Conservation (phyloP, 2,329 filamentous ascomycete genomes). For the Colletotrichum brevisporum region DNA sequence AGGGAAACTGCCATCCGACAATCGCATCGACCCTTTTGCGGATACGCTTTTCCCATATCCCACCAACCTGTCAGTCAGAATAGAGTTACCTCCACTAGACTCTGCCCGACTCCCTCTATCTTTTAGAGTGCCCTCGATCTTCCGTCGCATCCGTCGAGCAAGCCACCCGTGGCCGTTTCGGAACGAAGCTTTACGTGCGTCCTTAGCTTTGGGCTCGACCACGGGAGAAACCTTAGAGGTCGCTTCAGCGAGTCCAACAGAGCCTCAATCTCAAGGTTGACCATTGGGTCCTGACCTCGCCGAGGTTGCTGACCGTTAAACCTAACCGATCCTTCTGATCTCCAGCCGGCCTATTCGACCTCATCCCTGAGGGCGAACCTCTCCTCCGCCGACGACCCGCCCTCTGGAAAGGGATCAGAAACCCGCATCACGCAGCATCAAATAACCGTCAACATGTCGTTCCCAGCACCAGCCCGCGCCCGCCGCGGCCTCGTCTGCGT, state of each 20-base stretch:
- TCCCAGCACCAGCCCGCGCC: conserved; percentile 24
- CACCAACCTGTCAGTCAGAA: conserved; percentile 9
- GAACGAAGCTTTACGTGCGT: conserved; percentile 11
- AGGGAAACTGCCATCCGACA: background rate
- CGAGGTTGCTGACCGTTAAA: too few species aligned
- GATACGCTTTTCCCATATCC: background rate
- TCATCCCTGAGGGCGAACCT: too few species aligned
- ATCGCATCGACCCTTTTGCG: conserved; percentile 4
- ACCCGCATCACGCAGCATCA: background rate
- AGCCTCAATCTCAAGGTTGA: background rate
- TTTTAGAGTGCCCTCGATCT: background rate
- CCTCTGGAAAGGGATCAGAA: too few species aligned
- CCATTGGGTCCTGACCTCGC: background rate
- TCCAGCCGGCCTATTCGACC: too few species aligned
- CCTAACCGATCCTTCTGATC: too few species aligned
- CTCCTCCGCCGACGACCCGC: too few species aligned
- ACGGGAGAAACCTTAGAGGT: background rate
- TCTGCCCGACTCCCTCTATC: too few species aligned
- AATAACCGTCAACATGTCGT: conserved; percentile 13
- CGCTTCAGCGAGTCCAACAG: background rate
- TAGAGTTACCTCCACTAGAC: background rate
- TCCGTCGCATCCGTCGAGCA: conserved; percentile 3
- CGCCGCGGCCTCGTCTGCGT: conserved; percentile 26
- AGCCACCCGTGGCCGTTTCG: conserved; percentile 7
- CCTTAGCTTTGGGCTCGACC: conserved; percentile 14